Evolutionary conservation across 257 asterid species (phyloP).

Genomic region (Lithospermum erythrorhizon): DNA sequence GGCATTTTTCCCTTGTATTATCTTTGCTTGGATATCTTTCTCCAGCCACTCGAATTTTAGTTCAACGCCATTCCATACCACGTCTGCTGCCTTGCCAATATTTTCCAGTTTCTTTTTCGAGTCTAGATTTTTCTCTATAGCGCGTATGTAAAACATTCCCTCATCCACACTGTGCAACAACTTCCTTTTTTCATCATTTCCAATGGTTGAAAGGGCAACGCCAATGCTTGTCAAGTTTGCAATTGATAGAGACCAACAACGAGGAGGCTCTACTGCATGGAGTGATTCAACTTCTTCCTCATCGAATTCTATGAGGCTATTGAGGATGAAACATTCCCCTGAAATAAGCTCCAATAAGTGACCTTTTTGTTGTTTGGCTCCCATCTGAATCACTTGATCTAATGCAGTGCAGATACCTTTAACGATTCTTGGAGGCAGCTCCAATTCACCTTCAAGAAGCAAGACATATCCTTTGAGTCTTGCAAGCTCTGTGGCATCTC

Average conservation of each 20-base stretch:
- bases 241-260: conserved; percentile 40
- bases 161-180: neutral
- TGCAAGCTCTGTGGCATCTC: conserved; percentile 2
- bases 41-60: conserved; percentile 8
- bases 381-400: conserved; percentile 19
- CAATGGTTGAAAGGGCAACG: conserved; percentile 7
- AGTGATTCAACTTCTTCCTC: conserved; percentile 21
- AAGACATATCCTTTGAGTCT: conserved; percentile 26
- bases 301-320: conserved; percentile 23
- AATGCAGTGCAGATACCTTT: conserved; percentile 20
- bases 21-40: conserved; percentile 4
- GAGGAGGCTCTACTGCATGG: conserved; percentile 27
- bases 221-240: conserved; percentile 21
- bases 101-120: neutral
- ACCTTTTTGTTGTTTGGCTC: conserved; percentile 22
- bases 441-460: conserved; percentile 36
- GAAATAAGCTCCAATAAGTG: conserved; percentile 22
- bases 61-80: conserved; percentile 16
- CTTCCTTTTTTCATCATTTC: neutral
- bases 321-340: conserved; percentile 15
- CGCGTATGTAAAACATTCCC: neutral
- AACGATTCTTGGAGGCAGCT: conserved; percentile 22
- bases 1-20: neutral
- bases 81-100: conserved; percentile 9
- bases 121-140: conserved; percentile 3